Evolutionary conservation across 2,329 filamentous ascomycete genomes (phyloP), one percentile per base, ranked within the genome.

Genomic region (Pestalotiopsis sp.): DNA sequence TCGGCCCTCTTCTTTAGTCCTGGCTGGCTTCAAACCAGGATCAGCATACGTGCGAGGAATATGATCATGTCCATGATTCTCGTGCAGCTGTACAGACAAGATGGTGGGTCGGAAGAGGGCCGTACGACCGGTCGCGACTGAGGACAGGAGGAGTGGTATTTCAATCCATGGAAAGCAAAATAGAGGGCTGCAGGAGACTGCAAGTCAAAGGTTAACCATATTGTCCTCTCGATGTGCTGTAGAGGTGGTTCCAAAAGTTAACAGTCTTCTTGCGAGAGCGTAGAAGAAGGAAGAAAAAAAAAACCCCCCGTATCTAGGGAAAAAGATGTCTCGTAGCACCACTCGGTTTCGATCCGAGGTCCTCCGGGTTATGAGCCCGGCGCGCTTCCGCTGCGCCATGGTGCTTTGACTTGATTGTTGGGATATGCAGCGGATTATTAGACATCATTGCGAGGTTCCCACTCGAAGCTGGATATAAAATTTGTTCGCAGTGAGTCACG

Each of bases 351-450:
- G 76, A 78, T 78, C 77, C 70, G 71, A 74, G 72, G 77, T 72
- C 76, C 77, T 78, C 77, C 75, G 76, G 77, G 76, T 78, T 78
- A 78, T 78, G 76, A 78, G 77, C 76, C 76, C 76, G 77, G 76
- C 74, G 73, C 75, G 76, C 76, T 78, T 77, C 76, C 75, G 71
- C 76, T 78, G 76, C 76, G 76, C 76, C 74, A 78, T 73, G 73
- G 75, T 77, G 75, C 76, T 77, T 70, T 59, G 22, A n/a, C 17
- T 52, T 57, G 4, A 24, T 65, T 57, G 63, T 39, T 59, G 52
- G 13, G 35, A 44, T 22, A 48, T 7, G 60, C 9, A 24, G 60
- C 40, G 39, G 60, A 63, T 13, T n/a, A n/a, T 10, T n/a, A 24
- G 35, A 35, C 14, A 17, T 38, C 13, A 26, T 13, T 14, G 24